Evolutionary conservation across 768 basidiomycete genomes (phyloP), one percentile per base, ranked within the genome.

Genomic region (Boletus bicolor): DNA sequence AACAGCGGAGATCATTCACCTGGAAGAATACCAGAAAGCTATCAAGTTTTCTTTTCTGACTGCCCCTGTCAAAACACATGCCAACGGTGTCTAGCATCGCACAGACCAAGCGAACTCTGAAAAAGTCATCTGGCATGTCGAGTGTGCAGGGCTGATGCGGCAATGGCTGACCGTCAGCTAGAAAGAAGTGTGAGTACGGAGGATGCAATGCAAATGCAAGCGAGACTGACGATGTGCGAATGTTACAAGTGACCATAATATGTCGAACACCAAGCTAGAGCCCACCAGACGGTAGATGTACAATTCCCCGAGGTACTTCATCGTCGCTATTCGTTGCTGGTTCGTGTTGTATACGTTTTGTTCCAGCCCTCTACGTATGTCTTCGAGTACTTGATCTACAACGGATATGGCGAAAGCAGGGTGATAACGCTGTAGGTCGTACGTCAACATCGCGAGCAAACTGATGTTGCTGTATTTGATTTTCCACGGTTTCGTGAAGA

Each of bases 401-500:
- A 98, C 85, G 11, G 84, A 80, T 48, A 97, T 82, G 12, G 87
- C 80, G 70, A 98, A 99, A 3, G 87, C 84, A 10, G 94, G 88
- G 61, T 92, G 92, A 71, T 96, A 97, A 28, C 93, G 82, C 67
- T 95, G 92, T 44, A 99, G 77, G 67, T 98, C 97, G 66, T 95
- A 95, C 3, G 95, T 89, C 55, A 98, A 77, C 84, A 97, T 96
- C 11, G 97, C 95, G 48, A 98, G 77, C 30, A 97, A 79, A 53
- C 86, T 82, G 63, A 99, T 84, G 65, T 91, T 96, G 56, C 86
- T 80, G 67, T 88, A 98, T 66, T 93, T 96, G 74, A 98, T 82
- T 70, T 98, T 98, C 94, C 96, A 97, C 3, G 96, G 90, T 65
- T 97, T 96, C n/a, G 91, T 91, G 75, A 99, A 99, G 39, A 91